Base-by-base conservation (phyloP, 108 stramenopile genomes). In the Pseudonitzschia multiseries region DNA sequence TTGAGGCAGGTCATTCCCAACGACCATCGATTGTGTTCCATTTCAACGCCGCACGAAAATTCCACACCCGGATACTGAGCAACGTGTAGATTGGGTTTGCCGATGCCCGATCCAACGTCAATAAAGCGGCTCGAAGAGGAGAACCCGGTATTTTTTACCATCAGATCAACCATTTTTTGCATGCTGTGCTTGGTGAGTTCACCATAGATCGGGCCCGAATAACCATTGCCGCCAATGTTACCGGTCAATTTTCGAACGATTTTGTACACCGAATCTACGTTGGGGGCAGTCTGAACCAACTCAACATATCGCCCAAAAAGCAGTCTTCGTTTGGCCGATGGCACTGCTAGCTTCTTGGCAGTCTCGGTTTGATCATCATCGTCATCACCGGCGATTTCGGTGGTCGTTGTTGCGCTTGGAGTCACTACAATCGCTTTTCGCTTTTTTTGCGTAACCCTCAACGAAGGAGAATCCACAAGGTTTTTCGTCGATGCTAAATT, bases 51-150 rank as follows among this genome's bases (percentile, higher is more conserved):
- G 78, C 89, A 88, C 51, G 88, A 90, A 44, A 95, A 91, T 36
- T 87, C 81, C 43, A 96, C 96, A 20, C 87, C 91, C 10, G 95
- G 93, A 79, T 93, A 82, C 68, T 92, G 87, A 3, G 95, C 85
- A 6, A 97, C 99, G 74, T 99, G 97, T 12, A 99, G 61, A 82
- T 95, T 98, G 9, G 99, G 99, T 79, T 99, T 99, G 18, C 98
- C 98, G 27, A 99, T 87, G 40, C 99, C 99, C 29, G 92, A 85
- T 14, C 99, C 99, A 1, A 99, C 96, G 76, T 99, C 99, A 52
- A 99, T 93, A 79, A 99, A 99, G 21, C 89, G 85, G 69, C 93
- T 94, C 14, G 79, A 70, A 33, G 69, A 31, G 44, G 71, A 73
- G 54, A 99, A 82, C n/a, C 77, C 79, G 27, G 91, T 91, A 22